phyloP scores from a whole-genome alignment of 2,329 filamentous ascomycete genomes.

The Aspergillus japonicus region DNA sequence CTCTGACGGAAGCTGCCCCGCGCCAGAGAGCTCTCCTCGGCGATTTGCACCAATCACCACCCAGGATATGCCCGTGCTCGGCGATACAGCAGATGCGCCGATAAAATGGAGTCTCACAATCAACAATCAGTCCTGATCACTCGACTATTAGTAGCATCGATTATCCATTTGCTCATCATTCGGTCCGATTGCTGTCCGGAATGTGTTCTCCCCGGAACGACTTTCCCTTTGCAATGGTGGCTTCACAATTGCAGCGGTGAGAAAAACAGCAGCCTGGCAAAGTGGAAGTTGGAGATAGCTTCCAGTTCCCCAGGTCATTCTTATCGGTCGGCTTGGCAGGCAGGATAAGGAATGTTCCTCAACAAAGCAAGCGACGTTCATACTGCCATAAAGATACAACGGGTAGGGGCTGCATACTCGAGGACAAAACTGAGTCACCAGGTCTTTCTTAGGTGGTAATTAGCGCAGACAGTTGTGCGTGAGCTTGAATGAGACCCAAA shows the following conservation, averaged over 20 bases:
- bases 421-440: no score
- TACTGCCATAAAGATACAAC: not conserved
- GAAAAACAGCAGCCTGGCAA: not conserved
- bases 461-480: no score
- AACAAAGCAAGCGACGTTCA: not conserved
- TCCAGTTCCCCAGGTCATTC: not conserved
- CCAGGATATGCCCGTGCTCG: not conserved
- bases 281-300: not conserved
- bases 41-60: conserved; percentile 13
- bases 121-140: not conserved
- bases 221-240: not conserved
- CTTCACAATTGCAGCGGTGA: not conserved
- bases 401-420: no score
- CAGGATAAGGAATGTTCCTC: not conserved
- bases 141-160: not conserved
- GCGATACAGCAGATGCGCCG: conserved; percentile 1
- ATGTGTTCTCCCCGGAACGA: not conserved
- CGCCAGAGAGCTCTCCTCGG: conserved; percentile 6
- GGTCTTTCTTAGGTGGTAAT: not conserved
- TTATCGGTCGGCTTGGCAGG: not conserved
- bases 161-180: not conserved
- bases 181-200: not conserved
- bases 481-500: no score
- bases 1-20: conserved; percentile 6
- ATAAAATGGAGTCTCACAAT: not conserved